phyloP scores from a whole-genome alignment of 768 basidiomycete species.

The Naganishia kalamii region DNA sequence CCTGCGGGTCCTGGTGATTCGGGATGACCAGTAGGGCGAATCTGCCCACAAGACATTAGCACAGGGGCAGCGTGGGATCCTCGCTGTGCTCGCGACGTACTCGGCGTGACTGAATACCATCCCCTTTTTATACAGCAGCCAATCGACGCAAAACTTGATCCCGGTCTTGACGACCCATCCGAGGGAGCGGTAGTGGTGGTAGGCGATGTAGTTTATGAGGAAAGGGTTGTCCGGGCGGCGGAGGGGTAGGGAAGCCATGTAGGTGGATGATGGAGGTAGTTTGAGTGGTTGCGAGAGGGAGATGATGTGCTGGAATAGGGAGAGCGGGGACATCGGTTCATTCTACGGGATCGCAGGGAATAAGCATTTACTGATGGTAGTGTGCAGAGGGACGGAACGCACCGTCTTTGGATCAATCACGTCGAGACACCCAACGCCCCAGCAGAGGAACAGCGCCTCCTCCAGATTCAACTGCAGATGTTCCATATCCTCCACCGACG shows the following conservation, averaged over 20 bases:
- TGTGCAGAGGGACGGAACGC: conserved; percentile 32
- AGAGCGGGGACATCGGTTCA: not conserved
- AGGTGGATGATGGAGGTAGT: conserved; percentile 28
- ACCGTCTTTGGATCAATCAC: conserved; percentile 64
- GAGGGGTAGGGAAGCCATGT: conserved; percentile 39
- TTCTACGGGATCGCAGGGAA: conserved; percentile 55
- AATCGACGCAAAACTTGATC: conserved; percentile 95
- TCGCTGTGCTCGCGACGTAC: conserved; percentile 51
- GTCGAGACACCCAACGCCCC: conserved; percentile 75
- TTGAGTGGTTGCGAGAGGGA: conserved; percentile 44
- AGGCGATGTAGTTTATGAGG: conserved; percentile 77
- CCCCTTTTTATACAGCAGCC: conserved; percentile 85
- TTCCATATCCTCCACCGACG: conserved; percentile 63
- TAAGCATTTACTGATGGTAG: not conserved
- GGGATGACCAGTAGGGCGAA: conserved; percentile 88
- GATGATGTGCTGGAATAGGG: conserved; percentile 14
- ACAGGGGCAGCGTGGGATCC: not conserved
- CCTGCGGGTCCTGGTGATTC: conserved; percentile 74
- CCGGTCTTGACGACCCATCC: conserved; percentile 96
- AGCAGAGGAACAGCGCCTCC: conserved; percentile 81
- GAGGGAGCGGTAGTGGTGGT: conserved; percentile 90
- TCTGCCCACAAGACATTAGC: conserved; percentile 49
- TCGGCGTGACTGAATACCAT: conserved; percentile 94
- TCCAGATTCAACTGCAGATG: conserved; percentile 83
- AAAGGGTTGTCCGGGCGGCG: conserved; percentile 77